Evolutionary conservation across 352 stramenopile species (phyloP).

Genomic region (Globisporangium spiculum): DNA sequence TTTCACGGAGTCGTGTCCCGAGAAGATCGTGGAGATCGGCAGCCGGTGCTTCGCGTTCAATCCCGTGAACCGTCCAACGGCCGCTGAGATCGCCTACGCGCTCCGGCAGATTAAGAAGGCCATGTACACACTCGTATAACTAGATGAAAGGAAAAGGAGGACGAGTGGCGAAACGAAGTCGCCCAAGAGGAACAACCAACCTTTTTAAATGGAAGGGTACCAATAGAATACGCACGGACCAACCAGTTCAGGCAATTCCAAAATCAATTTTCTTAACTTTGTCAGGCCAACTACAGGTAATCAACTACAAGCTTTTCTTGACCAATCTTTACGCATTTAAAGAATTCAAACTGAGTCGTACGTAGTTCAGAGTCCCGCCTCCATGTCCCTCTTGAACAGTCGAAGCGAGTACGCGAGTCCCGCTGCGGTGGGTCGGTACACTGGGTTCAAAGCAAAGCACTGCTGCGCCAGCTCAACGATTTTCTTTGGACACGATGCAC

Average conservation of each 20-base stretch:
- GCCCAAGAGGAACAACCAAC: too few species aligned
- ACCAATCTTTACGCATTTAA: too few species aligned
- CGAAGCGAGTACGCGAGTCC: background rate
- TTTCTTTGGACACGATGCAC: slow-evolving; percentile 18
- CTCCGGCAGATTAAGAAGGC: slow-evolving; percentile 31
- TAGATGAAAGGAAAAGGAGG: background rate
- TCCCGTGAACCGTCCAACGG: slow-evolving; percentile 32
- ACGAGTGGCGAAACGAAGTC: background rate
- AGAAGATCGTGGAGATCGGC: slow-evolving; percentile 23
- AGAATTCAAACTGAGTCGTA: background rate
- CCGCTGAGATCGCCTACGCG: slow-evolving; percentile 39
- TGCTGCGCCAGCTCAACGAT: slow-evolving; percentile 27
- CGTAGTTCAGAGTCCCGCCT: background rate
- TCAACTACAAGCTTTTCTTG: too few species aligned
- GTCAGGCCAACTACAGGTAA: too few species aligned
- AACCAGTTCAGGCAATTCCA: too few species aligned
- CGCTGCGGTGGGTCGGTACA: background rate
- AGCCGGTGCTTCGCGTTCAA: slow-evolving; percentile 31
- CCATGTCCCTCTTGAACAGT: background rate
- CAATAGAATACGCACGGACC: too few species aligned
- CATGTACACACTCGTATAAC: background rate
- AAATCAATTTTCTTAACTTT: too few species aligned
- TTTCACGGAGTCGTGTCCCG: slow-evolving; percentile 36
- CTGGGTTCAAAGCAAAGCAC: slow-evolving; percentile 2
- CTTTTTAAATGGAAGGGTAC: background rate